Evolutionary conservation across 306 rosid species (phyloP).

Genomic region (Calophaca sinica): DNA sequence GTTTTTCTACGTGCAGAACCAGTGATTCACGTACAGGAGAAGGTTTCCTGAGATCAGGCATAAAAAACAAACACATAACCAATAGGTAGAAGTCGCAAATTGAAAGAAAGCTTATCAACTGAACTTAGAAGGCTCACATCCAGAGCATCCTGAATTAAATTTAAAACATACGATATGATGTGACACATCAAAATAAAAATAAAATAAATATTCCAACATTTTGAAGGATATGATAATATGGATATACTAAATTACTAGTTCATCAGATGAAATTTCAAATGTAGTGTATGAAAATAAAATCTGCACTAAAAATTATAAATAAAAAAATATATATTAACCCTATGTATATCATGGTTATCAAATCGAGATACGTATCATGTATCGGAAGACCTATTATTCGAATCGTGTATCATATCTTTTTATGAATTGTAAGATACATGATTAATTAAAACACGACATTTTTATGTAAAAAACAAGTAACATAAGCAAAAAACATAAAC

Average conservation of each 20-base stretch:
- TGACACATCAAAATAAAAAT: conserved; percentile 7
- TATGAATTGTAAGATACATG: too few species aligned
- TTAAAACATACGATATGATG: conserved; percentile 18
- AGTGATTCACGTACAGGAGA: conserved; percentile 88
- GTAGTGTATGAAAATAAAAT: background rate
- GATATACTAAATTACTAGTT: conserved; percentile 1
- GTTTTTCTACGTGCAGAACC: conserved; percentile 85
- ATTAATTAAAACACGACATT: too few species aligned
- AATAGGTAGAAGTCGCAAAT: conserved; percentile 1
- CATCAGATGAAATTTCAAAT: conserved; percentile 23
- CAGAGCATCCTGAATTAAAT: background rate
- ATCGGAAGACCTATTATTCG: too few species aligned
- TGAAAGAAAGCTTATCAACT: too few species aligned
- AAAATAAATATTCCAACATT: background rate
- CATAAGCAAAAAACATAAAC: too few species aligned
- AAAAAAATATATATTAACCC: background rate
- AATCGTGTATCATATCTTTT: too few species aligned
- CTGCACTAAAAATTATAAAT: background rate
- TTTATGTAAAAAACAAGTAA: too few species aligned
- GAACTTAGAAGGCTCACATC: too few species aligned
- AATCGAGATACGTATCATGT: too few species aligned
- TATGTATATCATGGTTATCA: background rate
- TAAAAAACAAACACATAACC: conserved; percentile 13
- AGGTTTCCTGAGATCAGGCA: conserved; percentile 69
- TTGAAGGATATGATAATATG: background rate